A percentile compares a stretch with the other conserved stretches of the same genome.
Evolutionary conservation across 768 basidiomycete genomes (phyloP).

Genomic region (Lyophyllum decastes): DNA sequence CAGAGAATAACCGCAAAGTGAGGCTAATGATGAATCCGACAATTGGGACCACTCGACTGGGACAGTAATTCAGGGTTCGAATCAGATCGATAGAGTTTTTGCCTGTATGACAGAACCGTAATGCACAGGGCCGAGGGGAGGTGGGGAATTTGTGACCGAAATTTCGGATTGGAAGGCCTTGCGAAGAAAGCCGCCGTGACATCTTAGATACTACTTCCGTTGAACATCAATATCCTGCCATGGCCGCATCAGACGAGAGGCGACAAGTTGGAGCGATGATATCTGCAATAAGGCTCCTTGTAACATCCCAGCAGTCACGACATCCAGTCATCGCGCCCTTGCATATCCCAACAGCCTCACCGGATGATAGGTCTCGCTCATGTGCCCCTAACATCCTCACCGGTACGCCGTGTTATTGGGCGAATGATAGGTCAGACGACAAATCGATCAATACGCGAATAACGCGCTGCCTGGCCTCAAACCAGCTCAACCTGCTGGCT

Average conservation of each 20-base stretch:
- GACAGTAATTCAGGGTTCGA: slow-evolving; percentile 13
- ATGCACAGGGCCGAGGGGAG: slow-evolving; percentile 12
- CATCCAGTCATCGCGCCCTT: neutral
- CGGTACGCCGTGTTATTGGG: neutral
- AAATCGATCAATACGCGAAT: neutral
- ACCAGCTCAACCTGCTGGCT: too few relatives aligned
- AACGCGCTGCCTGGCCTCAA: too few relatives aligned
- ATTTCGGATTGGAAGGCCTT: neutral
- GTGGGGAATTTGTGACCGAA: slow-evolving; percentile 6
- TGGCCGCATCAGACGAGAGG: too few relatives aligned
- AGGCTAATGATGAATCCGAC: slow-evolving; percentile 1
- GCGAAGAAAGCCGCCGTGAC: too few relatives aligned
- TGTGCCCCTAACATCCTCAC: neutral
- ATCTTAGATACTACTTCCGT: neutral
- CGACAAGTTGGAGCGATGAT: too few relatives aligned
- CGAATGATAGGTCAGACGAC: neutral
- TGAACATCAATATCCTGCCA: too few relatives aligned
- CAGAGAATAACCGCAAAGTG: slow-evolving; percentile 2
- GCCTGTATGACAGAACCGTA: slow-evolving; percentile 19
- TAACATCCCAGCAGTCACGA: too few relatives aligned
- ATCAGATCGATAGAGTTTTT: slow-evolving; percentile 23
- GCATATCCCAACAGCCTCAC: neutral
- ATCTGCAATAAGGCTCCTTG: too few relatives aligned
- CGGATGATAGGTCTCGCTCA: neutral
- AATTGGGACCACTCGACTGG: too few relatives aligned